phyloP scores from a whole-genome alignment of 148 eudicot species.

The Salicornia ramosissima region DNA sequence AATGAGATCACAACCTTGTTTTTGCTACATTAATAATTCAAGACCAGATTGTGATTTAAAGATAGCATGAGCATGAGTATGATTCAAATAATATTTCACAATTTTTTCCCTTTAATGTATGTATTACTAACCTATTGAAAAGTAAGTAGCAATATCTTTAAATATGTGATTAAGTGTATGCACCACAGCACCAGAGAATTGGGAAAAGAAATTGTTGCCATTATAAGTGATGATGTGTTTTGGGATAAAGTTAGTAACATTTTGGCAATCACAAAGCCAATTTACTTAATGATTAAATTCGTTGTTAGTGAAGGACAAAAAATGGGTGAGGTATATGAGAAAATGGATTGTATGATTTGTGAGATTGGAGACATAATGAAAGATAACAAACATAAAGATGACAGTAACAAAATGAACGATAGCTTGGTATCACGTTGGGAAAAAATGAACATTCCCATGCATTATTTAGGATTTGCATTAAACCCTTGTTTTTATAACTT shows the following conservation, averaged over 20 bases:
- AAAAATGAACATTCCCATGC: constrained; percentile 25
- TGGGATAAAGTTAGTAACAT: constrained; percentile 22
- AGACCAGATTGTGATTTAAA: background rate
- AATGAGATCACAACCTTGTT: constrained; percentile 28
- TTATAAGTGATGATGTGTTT: constrained; percentile 1
- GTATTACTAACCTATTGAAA: background rate
- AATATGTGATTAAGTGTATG: no score
- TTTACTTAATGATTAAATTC: constrained; percentile 18
- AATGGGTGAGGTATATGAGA: constrained; percentile 32
- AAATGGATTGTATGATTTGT: constrained; percentile 30
- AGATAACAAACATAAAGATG: background rate
- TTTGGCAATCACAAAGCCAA: constrained; percentile 10
- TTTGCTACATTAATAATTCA: constrained; percentile 28
- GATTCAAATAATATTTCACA: no score
- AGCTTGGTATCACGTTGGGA: no score
- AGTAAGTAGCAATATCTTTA: no score
- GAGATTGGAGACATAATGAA: constrained; percentile 23
- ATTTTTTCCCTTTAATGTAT: no score
- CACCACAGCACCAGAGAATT: background rate
- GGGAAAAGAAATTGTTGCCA: background rate
- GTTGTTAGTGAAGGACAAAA: constrained; percentile 22
- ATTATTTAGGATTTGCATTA: constrained; percentile 26
- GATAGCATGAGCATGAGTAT: no score
- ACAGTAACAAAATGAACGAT: constrained; percentile 2
- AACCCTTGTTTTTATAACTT: constrained; percentile 12